Evolutionary conservation across 495 filamentous ascomycete genomes (phyloP).

Genomic region (Evernia prunastri): DNA sequence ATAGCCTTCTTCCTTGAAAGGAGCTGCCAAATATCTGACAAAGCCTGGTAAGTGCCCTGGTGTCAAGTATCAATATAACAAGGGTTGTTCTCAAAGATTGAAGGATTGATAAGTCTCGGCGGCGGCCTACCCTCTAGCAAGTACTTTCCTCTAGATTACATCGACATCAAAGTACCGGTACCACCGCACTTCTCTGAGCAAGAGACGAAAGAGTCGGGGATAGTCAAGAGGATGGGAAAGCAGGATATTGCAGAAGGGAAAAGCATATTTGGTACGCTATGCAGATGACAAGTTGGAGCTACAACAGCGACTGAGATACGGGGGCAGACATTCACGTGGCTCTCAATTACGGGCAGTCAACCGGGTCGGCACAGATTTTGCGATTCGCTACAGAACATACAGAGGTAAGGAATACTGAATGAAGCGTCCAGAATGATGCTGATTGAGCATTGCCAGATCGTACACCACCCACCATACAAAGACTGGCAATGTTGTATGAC

Average conservation of each 20-base stretch:
- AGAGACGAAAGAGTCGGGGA: constrained; percentile 48
- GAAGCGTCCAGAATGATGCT: neutral
- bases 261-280: constrained; percentile 48
- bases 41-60: constrained; percentile 48
- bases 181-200: constrained; percentile 63
- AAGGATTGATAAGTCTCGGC: constrained; percentile 74
- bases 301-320: constrained; percentile 10
- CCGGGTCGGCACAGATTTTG: constrained; percentile 77
- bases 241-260: constrained; percentile 66
- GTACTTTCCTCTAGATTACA: constrained; percentile 77
- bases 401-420: constrained; percentile 43
- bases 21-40: constrained; percentile 66
- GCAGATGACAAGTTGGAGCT: constrained; percentile 24
- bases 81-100: neutral
- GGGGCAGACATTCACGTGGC: constrained; percentile 65
- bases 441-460: constrained; percentile 38
- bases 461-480: constrained; percentile 66
- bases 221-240: constrained; percentile 63
- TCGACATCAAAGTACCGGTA: constrained; percentile 61
- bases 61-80: neutral
- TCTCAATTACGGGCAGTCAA: constrained; percentile 85
- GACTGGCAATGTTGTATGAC: constrained; percentile 78
- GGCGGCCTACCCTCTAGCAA: constrained; percentile 84
- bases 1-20: constrained; percentile 51
- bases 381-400: constrained; percentile 91